Conservation (phyloP, 2,329 filamentous ascomycete genomes). For the Colletotrichum cereale region DNA sequence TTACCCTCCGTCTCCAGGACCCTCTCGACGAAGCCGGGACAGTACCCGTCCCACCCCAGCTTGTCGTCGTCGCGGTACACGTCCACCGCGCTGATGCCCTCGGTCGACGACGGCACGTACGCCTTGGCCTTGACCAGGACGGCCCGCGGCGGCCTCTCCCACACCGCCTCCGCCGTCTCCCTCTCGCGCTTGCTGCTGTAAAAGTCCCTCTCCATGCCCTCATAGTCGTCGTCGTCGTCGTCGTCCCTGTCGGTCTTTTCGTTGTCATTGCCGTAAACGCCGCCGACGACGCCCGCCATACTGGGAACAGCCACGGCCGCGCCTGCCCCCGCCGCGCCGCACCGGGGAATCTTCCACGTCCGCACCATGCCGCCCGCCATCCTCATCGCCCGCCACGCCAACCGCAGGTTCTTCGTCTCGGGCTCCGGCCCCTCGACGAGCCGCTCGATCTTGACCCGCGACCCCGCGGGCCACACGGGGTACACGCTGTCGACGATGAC, state of each 20-base stretch:
- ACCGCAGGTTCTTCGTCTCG: conserved; percentile 51
- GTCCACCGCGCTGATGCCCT: conserved; percentile 55
- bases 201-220: conserved; percentile 10
- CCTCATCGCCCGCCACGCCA: conserved; percentile 55
- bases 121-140: conserved; percentile 61
- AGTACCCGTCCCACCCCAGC: conserved; percentile 65
- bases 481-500: conserved; percentile 66
- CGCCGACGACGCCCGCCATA: no score
- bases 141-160: conserved; percentile 52
- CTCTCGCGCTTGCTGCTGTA: conserved; percentile 24
- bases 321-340: conserved; percentile 37
- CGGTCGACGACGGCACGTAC: conserved; percentile 50
- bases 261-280: not conserved
- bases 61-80: conserved; percentile 54
- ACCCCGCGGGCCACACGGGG: conserved; percentile 44
- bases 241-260: not conserved
- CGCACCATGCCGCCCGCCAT: conserved; percentile 57
- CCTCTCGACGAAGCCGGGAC: conserved; percentile 56
- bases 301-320: not conserved
- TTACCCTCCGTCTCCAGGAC: conserved; percentile 64
- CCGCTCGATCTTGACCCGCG: conserved; percentile 34
- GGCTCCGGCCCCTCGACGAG: conserved; percentile 45
- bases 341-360: conserved; percentile 56
- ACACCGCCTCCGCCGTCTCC: conserved; percentile 39
- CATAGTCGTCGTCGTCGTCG: not conserved